A percentile compares a stretch with the other conserved stretches of the same genome.
Evolutionary conservation across 2,329 filamentous ascomycete species (phyloP).

Genomic region (Colletotrichum higginsianum): DNA sequence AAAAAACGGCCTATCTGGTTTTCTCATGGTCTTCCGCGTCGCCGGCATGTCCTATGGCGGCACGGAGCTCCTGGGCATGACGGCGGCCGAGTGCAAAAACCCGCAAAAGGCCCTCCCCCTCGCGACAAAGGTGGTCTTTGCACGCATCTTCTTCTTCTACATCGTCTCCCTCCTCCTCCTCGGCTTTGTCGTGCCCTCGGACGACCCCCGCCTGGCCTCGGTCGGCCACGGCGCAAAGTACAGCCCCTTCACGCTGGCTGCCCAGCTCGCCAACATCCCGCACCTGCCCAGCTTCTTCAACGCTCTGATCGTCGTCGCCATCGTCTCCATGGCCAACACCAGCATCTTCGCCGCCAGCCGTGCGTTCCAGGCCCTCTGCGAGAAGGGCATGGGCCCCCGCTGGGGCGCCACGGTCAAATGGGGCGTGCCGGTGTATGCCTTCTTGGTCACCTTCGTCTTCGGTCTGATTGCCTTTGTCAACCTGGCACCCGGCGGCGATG

Average conservation of each 20-base stretch:
- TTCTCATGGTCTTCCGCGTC: slow-evolving; percentile 60
- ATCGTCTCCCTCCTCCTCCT: slow-evolving; percentile 67
- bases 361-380: slow-evolving; percentile 54
- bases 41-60: slow-evolving; percentile 62
- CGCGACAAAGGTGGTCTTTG: slow-evolving; percentile 85
- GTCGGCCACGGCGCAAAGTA: slow-evolving; percentile 44
- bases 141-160: slow-evolving; percentile 71
- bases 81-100: slow-evolving; percentile 58
- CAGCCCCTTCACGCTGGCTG: slow-evolving; percentile 49
- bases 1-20: slow-evolving; percentile 57
- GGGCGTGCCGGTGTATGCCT: slow-evolving; percentile 61
- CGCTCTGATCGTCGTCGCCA: slow-evolving; percentile 54
- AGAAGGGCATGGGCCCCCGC: slow-evolving; percentile 53
- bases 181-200: slow-evolving; percentile 63
- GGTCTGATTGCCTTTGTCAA: slow-evolving; percentile 62
- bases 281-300: slow-evolving; percentile 51
- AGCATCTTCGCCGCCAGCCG: slow-evolving; percentile 59
- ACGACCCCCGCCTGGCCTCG: slow-evolving; percentile 58
- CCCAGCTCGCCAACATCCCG: slow-evolving; percentile 47
- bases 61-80: slow-evolving; percentile 61
- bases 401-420: slow-evolving; percentile 47
- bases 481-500: slow-evolving; percentile 52
- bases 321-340: slow-evolving; percentile 56
- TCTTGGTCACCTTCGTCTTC: slow-evolving; percentile 56
- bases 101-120: slow-evolving; percentile 78